These are phyloP conservation scores for Calamus simplicifolius DNA, from an alignment of 176 grass and related monocot species.

Conservation along the genomic window DNA sequence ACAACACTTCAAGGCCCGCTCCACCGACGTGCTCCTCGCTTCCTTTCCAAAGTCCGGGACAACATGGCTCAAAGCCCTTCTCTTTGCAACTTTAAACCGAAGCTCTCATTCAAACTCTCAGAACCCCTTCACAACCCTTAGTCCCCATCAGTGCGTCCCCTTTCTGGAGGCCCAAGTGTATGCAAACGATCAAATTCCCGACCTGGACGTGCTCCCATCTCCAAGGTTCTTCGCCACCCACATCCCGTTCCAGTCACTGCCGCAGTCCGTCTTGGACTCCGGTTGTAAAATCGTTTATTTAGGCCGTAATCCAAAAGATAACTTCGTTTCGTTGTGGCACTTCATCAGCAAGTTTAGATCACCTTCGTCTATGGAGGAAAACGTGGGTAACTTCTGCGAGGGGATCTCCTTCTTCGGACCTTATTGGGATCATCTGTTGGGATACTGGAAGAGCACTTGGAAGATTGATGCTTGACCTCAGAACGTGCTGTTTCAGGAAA, in stretches of 20 bases:
- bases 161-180: conserved; percentile 12
- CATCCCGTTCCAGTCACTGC: conserved; percentile 5
- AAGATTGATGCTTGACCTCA: too few relatives aligned
- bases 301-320: conserved; percentile 12
- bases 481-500: not conserved
- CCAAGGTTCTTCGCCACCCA: conserved; percentile 18
- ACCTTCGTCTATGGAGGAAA: not conserved
- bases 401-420: too few relatives aligned
- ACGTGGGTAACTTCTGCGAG: not conserved
- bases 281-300: conserved; percentile 13
- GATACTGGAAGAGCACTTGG: too few relatives aligned
- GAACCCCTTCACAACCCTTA: not conserved
- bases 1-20: too few relatives aligned
- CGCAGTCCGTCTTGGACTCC: not conserved
- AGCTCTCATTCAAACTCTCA: too few relatives aligned
- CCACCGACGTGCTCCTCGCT: too few relatives aligned
- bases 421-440: too few relatives aligned
- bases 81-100: too few relatives aligned
- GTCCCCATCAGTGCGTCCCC: conserved; percentile 8
- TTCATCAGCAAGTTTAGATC: not conserved
- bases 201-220: not conserved
- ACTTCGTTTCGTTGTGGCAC: conserved; percentile 18
- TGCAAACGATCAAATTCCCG: not conserved
- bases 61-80: too few relatives aligned
- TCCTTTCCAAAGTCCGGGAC: too few relatives aligned